A percentile compares a stretch with the other conserved stretches of the same genome.
phyloP scores from a whole-genome alignment of 2,329 filamentous ascomycete genomes.

The Drechslerella dactyloides region DNA sequence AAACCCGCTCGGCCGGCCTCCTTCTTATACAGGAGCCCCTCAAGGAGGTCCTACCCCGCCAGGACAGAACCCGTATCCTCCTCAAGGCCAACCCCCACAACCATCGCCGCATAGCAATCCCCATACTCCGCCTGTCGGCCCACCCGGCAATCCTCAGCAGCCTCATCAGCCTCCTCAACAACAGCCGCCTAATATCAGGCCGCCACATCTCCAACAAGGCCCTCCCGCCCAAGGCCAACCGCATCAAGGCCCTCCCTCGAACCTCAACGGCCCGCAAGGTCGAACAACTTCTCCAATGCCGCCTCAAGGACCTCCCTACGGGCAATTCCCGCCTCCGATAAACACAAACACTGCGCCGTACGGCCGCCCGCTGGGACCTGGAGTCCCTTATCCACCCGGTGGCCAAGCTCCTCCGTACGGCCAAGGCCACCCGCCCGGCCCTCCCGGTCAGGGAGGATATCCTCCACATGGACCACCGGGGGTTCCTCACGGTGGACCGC shows the following conservation, averaged over 20 bases:
- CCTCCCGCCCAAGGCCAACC: conserved; percentile 61
- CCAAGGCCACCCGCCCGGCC: conserved; percentile 15
- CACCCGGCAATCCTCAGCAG: conserved; percentile 54
- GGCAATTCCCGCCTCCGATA: conserved; percentile 43
- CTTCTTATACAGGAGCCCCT: conserved; percentile 68
- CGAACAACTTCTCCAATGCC: conserved; percentile 45
- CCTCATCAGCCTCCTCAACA: conserved; percentile 54
- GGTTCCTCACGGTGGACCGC: conserved; percentile 49
- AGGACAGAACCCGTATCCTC: conserved; percentile 58
- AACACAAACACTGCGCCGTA: conserved; percentile 22
- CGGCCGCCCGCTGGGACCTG: conserved; percentile 31
- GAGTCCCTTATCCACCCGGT: conserved; percentile 22
- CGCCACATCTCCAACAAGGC: conserved; percentile 57
- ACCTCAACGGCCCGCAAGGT: conserved; percentile 30
- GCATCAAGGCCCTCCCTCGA: conserved; percentile 42
- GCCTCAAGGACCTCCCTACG: conserved; percentile 31
- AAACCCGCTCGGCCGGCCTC: conserved; percentile 67
- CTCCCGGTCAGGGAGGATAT: conserved; percentile 21
- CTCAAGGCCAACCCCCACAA: conserved; percentile 60
- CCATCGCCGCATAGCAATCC: conserved; percentile 65
- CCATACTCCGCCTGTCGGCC: conserved; percentile 62
- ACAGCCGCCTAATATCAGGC: conserved; percentile 37
- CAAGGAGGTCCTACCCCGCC: conserved; percentile 64
- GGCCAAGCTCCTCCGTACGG: conserved; percentile 34
- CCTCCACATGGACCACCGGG: not conserved